Base-by-base conservation (phyloP, 2,329 filamentous ascomycete genomes). In the Balansia obtecta region DNA sequence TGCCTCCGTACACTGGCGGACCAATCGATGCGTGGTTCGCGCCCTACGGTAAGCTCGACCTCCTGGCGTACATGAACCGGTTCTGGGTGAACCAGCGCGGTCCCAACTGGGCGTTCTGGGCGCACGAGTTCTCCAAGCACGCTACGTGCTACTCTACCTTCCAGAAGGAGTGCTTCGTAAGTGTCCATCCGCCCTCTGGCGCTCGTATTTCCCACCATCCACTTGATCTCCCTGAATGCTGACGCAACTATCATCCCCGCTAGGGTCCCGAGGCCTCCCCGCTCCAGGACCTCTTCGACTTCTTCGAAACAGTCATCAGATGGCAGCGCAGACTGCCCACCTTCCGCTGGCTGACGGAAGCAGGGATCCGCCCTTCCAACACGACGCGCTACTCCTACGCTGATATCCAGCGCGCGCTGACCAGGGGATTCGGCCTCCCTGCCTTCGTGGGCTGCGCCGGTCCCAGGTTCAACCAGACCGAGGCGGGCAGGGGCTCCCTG, bases 81-180 rank as follows among this genome's bases (percentile, higher is more conserved):
- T 74, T 59, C 72, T 85, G 82, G 82, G 71, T 83, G 55, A 73
- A 72, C 45, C 77, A 78, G 55, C 67, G 67, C 53, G 71, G 74
- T 46, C 70, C 74, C 13, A 84, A 80, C 65, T 62, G 67, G 47
- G 71, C 75, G 34, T 77, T 86, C 66, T 85, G 81, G 80, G 81
- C 65, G 39, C 80, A 84, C 67, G 80, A 85, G 61, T 84, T 81
- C 68, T 74, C 71, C 65, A 85, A 85, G 69, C 80, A 83, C 64
- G 81, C 74, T 2, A 85, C 81, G 13, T 86, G 82, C 71, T 85
- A 69, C 69, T 79, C 74, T 45, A 83, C 76, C 53, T 85, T 85
- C 60, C 79, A 84, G 59, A 65, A 71, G 6, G 73, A 77, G 32
- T 86, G 82, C 72, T 85, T 83, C 63, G 61, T 63, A 58, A 30